Base-by-base conservation (phyloP, 345 rosid species). In the Eucalyptus melliodora region DNA sequence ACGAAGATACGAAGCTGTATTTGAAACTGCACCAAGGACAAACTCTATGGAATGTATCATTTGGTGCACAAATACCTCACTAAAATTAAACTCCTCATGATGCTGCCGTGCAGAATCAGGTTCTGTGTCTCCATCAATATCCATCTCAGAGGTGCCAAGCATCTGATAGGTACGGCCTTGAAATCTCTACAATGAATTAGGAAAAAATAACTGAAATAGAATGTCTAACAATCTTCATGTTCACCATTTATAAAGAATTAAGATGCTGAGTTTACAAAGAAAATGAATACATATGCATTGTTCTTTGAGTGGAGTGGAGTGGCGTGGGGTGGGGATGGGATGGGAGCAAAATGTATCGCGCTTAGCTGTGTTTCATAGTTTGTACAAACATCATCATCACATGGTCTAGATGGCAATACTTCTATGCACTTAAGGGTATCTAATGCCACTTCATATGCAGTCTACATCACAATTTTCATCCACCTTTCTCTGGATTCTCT, bases 51-150 rank as follows among this genome's bases (percentile, higher is more conserved):
- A 97, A 93, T 97, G 99, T 93, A 97, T 97, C 99, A 97, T 93
- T 93, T 97, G 99, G 95, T 97, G 99, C 94, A 97, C 99, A 94
- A 97, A 97, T 89, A 97, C 93, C 95, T 97, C 99, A 91, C 99
- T 95, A 92, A 97, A 97, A 92, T 97, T 97, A 88, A 97, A 97
- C 87, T 97, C 99, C 92, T 95, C 98, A 45, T 95, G 95, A 90
- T 93, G 96, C 87, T 91, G 92, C 92, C 97, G 91, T 50, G 99
- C 97, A 45, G 98, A 93, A 92, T 93, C 99, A 81, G 98, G 97
- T 89, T 96, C 97, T 77, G 89, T 72, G 42, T 89, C 86, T 21
- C 26, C 93, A 87, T 97, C 98, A 82, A 92, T 93, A 92, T 96
- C 99, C 90, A 94, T 89, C 92, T 97, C 99, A 87, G 99, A 94